Base-by-base conservation (phyloP, 352 stramenopile species). In the Pythium dissimile region DNA sequence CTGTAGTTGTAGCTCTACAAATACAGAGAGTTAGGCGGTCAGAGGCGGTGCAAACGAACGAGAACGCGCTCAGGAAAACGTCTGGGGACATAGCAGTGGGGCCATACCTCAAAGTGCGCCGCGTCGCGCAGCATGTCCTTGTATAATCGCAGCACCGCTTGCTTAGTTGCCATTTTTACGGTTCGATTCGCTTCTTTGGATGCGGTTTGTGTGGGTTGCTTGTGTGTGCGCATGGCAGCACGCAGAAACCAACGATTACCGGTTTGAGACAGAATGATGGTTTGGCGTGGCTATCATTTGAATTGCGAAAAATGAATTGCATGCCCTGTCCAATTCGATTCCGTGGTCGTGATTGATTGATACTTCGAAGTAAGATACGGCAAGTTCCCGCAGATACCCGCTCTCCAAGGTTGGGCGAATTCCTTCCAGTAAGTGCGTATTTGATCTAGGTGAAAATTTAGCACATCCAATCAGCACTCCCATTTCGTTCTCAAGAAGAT, bases 1-100 rank as follows among this genome's bases (percentile, higher is more conserved):
- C 81, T 77, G 71, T 78, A 89, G 71, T 87, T 91, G 69, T 91
- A 89, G 50, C 68, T 77, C 81, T 91, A 41, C 27, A 42, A 32
- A 54, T 65, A 28, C 11, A 55, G 28, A 3, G 5, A 0, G 27
- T 58, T 2, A 56, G 5, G 42, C 45, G 21, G 39, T 59, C 13
- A 66, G 35, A 13, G 16, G 42, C n/a, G 18, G 24, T 12, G 15
- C 31, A 37, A 49, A 54, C 54, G 27, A 62, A 1, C 5, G 27
- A 6, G 28, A 5, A n/a, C 12, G 35, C 5, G 24, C 35, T 39
- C 5, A 23, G n/a, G 35, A 13, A n/a, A n/a, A n/a, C n/a, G n/a
- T 21, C 7, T 27, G 20, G 10, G 23, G 3, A 46, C 8, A 27
- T 28, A 3, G 39, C 20, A 6, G 6, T 15, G 5, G 15, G 10